Base-by-base conservation (phyloP, 2,329 filamentous ascomycete genomes). In the Volutella citrinella region DNA sequence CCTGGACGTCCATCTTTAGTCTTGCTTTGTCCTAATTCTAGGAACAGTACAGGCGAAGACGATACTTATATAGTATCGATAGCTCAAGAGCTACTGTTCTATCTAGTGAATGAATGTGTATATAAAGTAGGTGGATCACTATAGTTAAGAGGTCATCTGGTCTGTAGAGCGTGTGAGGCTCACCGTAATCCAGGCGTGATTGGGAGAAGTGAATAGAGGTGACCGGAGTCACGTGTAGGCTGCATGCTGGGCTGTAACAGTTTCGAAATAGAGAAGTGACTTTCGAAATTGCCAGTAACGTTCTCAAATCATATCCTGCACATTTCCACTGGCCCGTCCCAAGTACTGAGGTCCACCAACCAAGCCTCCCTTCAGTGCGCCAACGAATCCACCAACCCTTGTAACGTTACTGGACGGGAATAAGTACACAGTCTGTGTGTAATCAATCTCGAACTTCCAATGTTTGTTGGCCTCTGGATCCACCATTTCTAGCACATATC, bases 371-470 rank as follows among this genome's bases (percentile, higher is more conserved):
- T 25, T 39, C 16, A 42, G 26, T 28, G 27, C 28, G 24, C 33
- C 40, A 28, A 38, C 40, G 27, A 34, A 43, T 23, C 37, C 36
- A 17, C 40, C 40, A 26, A 40, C 26, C 20, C 26, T 37, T 17
- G 23, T 23, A 20, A 18, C 21, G 18, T 28, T 28, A 30, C 37
- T 32, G 17, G 37, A 30, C 15, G 37, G 37, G 32, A 43, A 43
- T 29, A 30, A 40, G 25, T 40, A 43, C 28, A 43, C 40, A 28
- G 32, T 30, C 30, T 34, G 27, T 24, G 40, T 37, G 27, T 33
- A 43, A 30, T 43, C 40, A 27, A 43, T 28, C 19, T 36, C 33
- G 27, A 43, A 43, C 29, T 24, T 33, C 40, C 40, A 43, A 30
- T 34, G 40, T 30, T 34, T 19, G 18, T 22, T 15, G 15, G 36